Conservation (phyloP, 805 yeast genomes). For the Lipomyces orientalis region DNA sequence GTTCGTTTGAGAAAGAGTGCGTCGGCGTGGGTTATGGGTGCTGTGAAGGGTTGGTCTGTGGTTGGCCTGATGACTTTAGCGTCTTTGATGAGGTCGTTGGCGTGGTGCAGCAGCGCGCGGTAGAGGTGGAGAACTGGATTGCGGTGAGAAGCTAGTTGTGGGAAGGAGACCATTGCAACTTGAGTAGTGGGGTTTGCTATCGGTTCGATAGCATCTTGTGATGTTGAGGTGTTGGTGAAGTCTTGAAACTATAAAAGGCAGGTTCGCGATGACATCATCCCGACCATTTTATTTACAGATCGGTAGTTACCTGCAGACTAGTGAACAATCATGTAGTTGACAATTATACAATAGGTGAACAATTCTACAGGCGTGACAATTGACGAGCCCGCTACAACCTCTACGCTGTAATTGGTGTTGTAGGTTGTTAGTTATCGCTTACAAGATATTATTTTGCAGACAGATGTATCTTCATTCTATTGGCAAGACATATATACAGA, state of each 20-base stretch:
- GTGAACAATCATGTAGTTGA: no score
- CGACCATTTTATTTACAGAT: no score
- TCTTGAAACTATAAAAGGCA: no score
- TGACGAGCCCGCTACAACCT: no score
- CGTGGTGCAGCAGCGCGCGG: conserved; percentile 24
- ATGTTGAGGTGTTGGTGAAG: background rate
- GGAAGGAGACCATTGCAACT: conserved; percentile 1
- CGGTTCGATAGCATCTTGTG: background rate
- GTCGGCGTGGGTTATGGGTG: conserved; percentile 6
- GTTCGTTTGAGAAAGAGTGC: background rate
- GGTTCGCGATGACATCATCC: background rate
- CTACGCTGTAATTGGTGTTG: no score
- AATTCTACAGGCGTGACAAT: background rate
- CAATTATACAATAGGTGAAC: no score
- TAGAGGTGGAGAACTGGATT: conserved; percentile 21
- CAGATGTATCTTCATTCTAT: no score
- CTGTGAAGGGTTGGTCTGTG: background rate
- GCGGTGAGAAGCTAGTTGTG: conserved; percentile 12
- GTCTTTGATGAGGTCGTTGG: background rate
- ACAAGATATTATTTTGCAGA: no score
- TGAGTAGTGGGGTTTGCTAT: background rate
- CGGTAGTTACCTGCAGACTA: no score
- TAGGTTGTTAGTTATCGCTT: no score
- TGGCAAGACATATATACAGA: background rate
- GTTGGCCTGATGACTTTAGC: background rate